Evolutionary conservation across 108 stramenopile genomes (phyloP).

Genomic region (Pseudonitzschia multiseries): DNA sequence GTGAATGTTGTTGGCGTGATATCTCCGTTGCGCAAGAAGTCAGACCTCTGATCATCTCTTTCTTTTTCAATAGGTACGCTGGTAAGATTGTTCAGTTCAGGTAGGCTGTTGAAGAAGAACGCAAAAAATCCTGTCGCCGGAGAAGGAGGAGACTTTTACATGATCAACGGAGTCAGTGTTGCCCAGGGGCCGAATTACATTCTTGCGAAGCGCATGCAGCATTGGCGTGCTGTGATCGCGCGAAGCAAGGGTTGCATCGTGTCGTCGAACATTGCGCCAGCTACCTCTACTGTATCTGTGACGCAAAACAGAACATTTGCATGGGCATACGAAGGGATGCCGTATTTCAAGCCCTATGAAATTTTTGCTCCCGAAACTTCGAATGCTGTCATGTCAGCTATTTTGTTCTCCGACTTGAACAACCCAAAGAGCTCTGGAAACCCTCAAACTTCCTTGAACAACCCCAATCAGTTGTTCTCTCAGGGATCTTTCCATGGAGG

Average conservation of each 20-base stretch:
- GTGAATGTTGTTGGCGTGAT: neutral
- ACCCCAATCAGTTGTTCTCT: constrained; percentile 95
- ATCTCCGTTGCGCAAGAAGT: neutral
- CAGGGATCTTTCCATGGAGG: constrained; percentile 95
- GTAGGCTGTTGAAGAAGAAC: constrained; percentile 80
- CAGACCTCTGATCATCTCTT: constrained; percentile 13
- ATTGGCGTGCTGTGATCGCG: constrained; percentile 96
- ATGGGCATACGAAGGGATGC: constrained; percentile 98
- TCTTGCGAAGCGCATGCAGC: constrained; percentile 97
- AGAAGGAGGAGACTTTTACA: constrained; percentile 61
- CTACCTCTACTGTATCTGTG: constrained; percentile 94
- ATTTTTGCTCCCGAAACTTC: constrained; percentile 96
- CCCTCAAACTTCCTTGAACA: constrained; percentile 73
- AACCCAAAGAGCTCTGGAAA: constrained; percentile 73
- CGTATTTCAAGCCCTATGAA: constrained; percentile 93
- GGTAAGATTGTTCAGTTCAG: constrained; percentile 64
- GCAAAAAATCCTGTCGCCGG: constrained; percentile 58
- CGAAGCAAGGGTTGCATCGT: constrained; percentile 88
- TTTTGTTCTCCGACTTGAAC: constrained; percentile 90
- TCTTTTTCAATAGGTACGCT: constrained; percentile 42
- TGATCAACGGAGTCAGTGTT: constrained; percentile 88
- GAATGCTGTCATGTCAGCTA: constrained; percentile 95
- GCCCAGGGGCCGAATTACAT: constrained; percentile 98
- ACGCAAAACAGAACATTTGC: constrained; percentile 94
- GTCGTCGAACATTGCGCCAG: constrained; percentile 95